These are phyloP conservation scores for Gaeumannomyces sp. DNA, from an alignment of 2,329 filamentous ascomycete species.

Conservation along the genomic window DNA sequence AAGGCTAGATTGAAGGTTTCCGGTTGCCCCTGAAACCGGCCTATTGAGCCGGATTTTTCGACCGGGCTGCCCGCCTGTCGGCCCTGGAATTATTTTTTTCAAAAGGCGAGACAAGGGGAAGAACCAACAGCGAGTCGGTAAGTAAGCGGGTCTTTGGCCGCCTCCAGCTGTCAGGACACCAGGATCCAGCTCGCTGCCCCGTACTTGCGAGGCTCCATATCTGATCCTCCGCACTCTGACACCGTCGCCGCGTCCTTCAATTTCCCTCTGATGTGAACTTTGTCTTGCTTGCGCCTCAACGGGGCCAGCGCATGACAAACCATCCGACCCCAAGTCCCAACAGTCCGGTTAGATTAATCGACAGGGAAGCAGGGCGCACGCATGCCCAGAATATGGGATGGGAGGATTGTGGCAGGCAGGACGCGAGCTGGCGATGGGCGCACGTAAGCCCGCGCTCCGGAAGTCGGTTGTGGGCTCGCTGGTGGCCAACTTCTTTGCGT, in stretches of 20 bases:
- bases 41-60: neutral
- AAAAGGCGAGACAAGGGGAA: neutral
- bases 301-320: neutral
- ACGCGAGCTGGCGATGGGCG: neutral
- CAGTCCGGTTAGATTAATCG: neutral
- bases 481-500: neutral
- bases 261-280: neutral
- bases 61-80: neutral
- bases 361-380: too few species aligned
- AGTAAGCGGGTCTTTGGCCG: too few species aligned
- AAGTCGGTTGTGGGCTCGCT: too few species aligned
- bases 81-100: neutral
- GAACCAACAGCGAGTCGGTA: neutral
- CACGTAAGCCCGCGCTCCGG: neutral
- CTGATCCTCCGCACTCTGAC: neutral
- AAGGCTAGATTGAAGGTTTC: neutral
- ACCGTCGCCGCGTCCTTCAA: neutral
- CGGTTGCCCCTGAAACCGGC: neutral
- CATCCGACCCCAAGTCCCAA: neutral
- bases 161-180: neutral
- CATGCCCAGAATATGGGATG: neutral
- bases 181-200: too few species aligned
- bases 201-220: neutral
- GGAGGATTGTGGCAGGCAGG: neutral
- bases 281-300: neutral